Base-by-base conservation (phyloP, 352 stramenopile species). In the Phytophthora kernoviae region DNA sequence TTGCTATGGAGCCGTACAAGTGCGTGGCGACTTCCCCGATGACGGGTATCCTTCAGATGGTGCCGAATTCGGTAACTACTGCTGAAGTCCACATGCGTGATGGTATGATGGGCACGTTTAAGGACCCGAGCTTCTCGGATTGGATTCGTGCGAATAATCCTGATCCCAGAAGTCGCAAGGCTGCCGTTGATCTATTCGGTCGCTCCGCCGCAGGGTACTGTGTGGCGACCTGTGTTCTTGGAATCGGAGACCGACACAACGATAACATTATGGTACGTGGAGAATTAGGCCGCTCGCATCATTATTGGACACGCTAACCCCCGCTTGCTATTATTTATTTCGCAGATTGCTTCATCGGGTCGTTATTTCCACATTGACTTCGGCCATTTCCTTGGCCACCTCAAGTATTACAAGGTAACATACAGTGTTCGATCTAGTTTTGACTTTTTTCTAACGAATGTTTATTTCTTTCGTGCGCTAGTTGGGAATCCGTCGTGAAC, bases 181-280 rank as follows among this genome's bases (percentile, higher is more conserved):
- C 68, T 26, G 87, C 87, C 8, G 67, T 96, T n/a, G 84, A 93
- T 34, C 69, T 96, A 15, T 98, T 98, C 59, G 75, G 79, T 17
- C 84, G 84, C 8, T 97, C 87, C 2, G 91, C 76, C 51, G 93
- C 93, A 46, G 93, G 91, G 10, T 98, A 98, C 71, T 97, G 90
- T 73, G 93, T 98, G 1, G 93, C 93, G 1, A 98, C 92, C 1
- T 98, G 92, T 65, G 88, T 98, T 2, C 78, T 98, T 37, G 94
- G 94, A 34, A 97, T 98, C 58, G 94, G 94, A 54, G 94, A 98
- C 67, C 88, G 94, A 8, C 94, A 98, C 73, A 97, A 97, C 47
- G 94, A 98, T 73, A 98, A 98, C 68, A 96, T 98, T 54, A 98
- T 98, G 96, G 68, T 98, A 61, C 32, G 68, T 58, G 2, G 17